Percentiles rank a stretch among this genome's conserved stretches.
Evolutionary conservation across 2,329 filamentous ascomycete species (phyloP).

Genomic region (Chaetothyriales sp.): DNA sequence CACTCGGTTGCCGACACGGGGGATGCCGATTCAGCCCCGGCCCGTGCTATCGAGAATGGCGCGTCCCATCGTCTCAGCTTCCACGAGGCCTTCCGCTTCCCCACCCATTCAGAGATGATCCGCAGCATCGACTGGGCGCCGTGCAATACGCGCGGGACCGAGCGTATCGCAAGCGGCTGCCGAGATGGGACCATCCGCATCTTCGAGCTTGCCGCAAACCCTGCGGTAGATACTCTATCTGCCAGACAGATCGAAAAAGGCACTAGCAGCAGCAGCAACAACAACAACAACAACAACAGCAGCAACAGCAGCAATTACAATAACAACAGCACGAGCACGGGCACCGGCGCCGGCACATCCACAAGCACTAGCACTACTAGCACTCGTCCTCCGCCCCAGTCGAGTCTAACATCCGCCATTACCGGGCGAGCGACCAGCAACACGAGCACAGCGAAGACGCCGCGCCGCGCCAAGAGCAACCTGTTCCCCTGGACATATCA

Average conservation of each 20-base stretch:
- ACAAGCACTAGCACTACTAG: too few relatives aligned
- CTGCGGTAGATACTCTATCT: neutral
- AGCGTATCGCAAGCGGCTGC: slow-evolving; percentile 79
- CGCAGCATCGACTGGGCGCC: slow-evolving; percentile 58
- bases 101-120: slow-evolving; percentile 59
- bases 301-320: too few relatives aligned
- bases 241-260: neutral
- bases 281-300: too few relatives aligned
- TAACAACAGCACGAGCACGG: too few relatives aligned
- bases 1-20: slow-evolving; percentile 44
- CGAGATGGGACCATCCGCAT: slow-evolving; percentile 83
- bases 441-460: neutral
- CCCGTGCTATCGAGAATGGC: slow-evolving; percentile 18
- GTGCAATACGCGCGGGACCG: slow-evolving; percentile 76
- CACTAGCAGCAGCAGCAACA: too few relatives aligned
- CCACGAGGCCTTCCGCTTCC: slow-evolving; percentile 65
- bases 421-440: slow-evolving; percentile 6
- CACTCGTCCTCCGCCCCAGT: slow-evolving; percentile 6
- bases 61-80: slow-evolving; percentile 51
- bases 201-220: slow-evolving; percentile 48
- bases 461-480: neutral
- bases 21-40: slow-evolving; percentile 26
- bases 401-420: slow-evolving; percentile 16
- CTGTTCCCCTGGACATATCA: neutral
- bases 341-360: too few relatives aligned